Conservation (phyloP, 495 filamentous ascomycete species). For the Aspergillus cavernicola region DNA sequence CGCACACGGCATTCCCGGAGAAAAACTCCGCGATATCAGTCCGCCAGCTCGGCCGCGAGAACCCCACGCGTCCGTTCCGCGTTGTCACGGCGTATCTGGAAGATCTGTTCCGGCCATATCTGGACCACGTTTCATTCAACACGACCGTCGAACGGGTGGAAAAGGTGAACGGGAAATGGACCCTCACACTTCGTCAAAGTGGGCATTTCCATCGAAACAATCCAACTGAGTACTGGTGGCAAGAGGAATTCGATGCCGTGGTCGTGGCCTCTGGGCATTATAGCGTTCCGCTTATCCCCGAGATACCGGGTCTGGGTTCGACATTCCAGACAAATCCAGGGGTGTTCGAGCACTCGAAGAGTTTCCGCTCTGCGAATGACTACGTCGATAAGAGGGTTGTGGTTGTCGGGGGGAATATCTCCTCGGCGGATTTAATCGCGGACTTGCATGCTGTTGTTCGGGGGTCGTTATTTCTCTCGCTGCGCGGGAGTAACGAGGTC, state of each 20-base stretch:
- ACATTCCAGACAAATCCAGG: slow-evolving; percentile 14
- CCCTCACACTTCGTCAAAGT: slow-evolving; percentile 21
- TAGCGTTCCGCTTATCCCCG: slow-evolving; percentile 60
- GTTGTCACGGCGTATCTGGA: slow-evolving; percentile 25
- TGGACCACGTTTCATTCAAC: slow-evolving; percentile 22
- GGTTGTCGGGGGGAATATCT: slow-evolving; percentile 30
- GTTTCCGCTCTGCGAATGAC: slow-evolving; percentile 22
- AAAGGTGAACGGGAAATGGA: slow-evolving; percentile 22
- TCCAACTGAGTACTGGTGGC: slow-evolving; percentile 28
- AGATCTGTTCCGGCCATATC: slow-evolving; percentile 23
- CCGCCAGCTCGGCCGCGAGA: slow-evolving; percentile 14
- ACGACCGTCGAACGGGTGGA: slow-evolving; percentile 29
- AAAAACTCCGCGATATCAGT: slow-evolving; percentile 24
- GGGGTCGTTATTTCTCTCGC: slow-evolving; percentile 19
- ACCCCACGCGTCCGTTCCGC: slow-evolving; percentile 25
- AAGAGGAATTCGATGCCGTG: slow-evolving; percentile 58
- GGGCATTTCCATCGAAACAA: slow-evolving; percentile 12
- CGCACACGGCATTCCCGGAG: slow-evolving; percentile 25
- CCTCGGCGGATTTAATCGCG: slow-evolving; percentile 26
- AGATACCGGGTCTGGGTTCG: slow-evolving; percentile 29
- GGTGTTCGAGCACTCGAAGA: slow-evolving; percentile 27
- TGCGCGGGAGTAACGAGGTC: slow-evolving; percentile 20
- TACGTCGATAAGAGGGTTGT: slow-evolving; percentile 29
- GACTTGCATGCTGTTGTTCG: slow-evolving; percentile 26
- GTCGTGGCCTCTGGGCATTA: slow-evolving; percentile 77